phyloP scores from a whole-genome alignment of 805 yeast genomes.

The Helenozyma rhizophorensis region DNA sequence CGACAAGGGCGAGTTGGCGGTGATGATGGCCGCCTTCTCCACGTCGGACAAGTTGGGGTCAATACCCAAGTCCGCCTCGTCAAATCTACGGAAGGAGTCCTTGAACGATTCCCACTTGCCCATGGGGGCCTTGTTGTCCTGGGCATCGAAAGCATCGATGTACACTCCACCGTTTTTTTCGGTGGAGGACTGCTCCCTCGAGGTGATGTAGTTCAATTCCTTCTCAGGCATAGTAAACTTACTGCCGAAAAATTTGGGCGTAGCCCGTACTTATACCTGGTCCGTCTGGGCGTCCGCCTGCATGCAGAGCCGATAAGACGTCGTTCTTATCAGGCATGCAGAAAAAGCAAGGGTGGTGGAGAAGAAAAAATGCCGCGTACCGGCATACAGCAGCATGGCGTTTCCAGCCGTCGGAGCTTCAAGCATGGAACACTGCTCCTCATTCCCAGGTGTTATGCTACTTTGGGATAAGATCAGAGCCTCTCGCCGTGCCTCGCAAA shows the following conservation, averaged over 20 bases:
- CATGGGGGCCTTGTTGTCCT: slow-evolving; percentile 13
- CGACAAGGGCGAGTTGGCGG: slow-evolving; percentile 56
- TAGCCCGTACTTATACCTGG: neutral
- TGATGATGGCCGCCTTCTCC: slow-evolving; percentile 44
- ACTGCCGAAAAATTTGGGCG: neutral
- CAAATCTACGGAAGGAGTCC: slow-evolving; percentile 31
- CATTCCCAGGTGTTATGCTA: too few species aligned
- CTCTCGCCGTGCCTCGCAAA: too few species aligned
- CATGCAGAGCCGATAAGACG: slow-evolving; percentile 4
- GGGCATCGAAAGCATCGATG: slow-evolving; percentile 27
- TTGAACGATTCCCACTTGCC: slow-evolving; percentile 15
- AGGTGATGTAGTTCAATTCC: slow-evolving; percentile 38
- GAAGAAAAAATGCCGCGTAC: neutral
- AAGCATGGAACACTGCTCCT: too few species aligned
- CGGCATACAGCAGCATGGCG: neutral
- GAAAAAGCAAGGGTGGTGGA: neutral
- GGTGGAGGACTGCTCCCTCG: slow-evolving; percentile 26
- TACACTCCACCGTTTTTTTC: slow-evolving; percentile 38
- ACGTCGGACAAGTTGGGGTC: slow-evolving; percentile 39
- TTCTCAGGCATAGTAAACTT: slow-evolving; percentile 32
- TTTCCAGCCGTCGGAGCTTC: too few species aligned
- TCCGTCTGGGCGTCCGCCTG: slow-evolving; percentile 1
- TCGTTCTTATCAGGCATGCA: slow-evolving; percentile 2
- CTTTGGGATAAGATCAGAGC: too few species aligned
- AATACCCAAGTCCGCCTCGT: slow-evolving; percentile 34